phyloP scores from a whole-genome alignment of 345 rosid species.

The Arabidopsis thaliana region DNA sequence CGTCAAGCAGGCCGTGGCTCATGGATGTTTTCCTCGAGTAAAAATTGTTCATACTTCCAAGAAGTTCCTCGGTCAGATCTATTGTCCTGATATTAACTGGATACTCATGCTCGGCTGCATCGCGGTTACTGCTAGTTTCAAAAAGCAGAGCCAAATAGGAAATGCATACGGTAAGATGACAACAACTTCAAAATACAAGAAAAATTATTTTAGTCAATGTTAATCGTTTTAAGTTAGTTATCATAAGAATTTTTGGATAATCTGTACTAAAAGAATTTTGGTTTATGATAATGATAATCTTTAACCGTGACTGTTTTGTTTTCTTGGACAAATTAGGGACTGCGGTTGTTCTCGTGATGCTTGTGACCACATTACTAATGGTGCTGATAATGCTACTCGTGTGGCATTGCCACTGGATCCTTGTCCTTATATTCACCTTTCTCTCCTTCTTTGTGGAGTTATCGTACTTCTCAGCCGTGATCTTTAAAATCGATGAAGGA shows the following conservation, averaged over 20 bases:
- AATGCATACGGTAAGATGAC: conserved; percentile 72
- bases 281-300: not conserved
- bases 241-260: not conserved
- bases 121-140: conserved; percentile 73
- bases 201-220: not conserved
- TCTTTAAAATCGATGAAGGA: conserved; percentile 72
- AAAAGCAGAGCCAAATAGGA: conserved; percentile 74
- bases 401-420: conserved; percentile 83
- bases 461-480: conserved; percentile 68
- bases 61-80: conserved; percentile 71
- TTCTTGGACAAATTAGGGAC: conserved; percentile 55
- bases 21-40: conserved; percentile 82
- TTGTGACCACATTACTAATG: conserved; percentile 78
- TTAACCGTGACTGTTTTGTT: conserved; percentile 14
- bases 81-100: conserved; percentile 82
- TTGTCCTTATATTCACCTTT: conserved; percentile 63
- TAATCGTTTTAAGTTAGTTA: not conserved
- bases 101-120: conserved; percentile 79
- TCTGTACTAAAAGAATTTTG: not conserved
- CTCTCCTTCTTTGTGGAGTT: conserved; percentile 64
- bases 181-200: too few relatives aligned
- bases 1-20: conserved; percentile 80
- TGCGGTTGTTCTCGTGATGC: conserved; percentile 76
- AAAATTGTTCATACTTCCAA: conserved; percentile 80
- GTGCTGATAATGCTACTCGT: conserved; percentile 69